A percentile compares a stretch with the other conserved stretches of the same genome.
Evolutionary conservation across 805 yeast genomes (phyloP).

Genomic region (Candida piceae): DNA sequence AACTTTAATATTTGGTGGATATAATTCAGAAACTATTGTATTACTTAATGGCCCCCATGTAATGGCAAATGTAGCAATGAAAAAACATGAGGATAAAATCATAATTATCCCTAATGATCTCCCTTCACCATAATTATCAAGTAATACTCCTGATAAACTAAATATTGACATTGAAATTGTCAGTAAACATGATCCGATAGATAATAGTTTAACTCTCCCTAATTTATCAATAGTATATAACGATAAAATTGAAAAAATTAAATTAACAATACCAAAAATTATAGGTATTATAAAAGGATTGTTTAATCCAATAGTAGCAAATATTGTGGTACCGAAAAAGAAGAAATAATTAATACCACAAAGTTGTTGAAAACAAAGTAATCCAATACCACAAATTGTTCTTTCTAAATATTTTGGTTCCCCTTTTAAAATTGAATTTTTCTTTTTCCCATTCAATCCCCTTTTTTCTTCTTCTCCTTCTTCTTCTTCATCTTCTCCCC

Average conservation of each 20-base stretch:
- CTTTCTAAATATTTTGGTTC: constrained; percentile 27
- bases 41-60: constrained; percentile 75
- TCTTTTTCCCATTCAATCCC: neutral
- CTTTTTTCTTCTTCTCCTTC: neutral
- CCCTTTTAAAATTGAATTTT: constrained; percentile 20
- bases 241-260: constrained; percentile 46
- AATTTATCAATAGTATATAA: constrained; percentile 42
- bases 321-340: constrained; percentile 60
- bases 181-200: constrained; percentile 47
- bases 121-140: too few species aligned
- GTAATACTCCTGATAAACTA: too few species aligned
- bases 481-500: constrained; percentile 4
- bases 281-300: constrained; percentile 55
- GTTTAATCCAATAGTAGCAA: constrained; percentile 43
- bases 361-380: constrained; percentile 40
- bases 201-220: constrained; percentile 43
- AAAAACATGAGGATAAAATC: constrained; percentile 49
- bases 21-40: constrained; percentile 60
- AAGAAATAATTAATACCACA: constrained; percentile 66
- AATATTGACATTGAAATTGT: constrained; percentile 49
- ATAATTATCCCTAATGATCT: constrained; percentile 43
- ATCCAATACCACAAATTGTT: constrained; percentile 25
- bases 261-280: constrained; percentile 49
- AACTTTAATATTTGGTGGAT: constrained; percentile 56
- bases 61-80: constrained; percentile 59